Percentiles rank a stretch among this genome's conserved stretches.
Evolutionary conservation across 345 rosid genomes (phyloP).

Genomic region (Aurinia saxatilis): DNA sequence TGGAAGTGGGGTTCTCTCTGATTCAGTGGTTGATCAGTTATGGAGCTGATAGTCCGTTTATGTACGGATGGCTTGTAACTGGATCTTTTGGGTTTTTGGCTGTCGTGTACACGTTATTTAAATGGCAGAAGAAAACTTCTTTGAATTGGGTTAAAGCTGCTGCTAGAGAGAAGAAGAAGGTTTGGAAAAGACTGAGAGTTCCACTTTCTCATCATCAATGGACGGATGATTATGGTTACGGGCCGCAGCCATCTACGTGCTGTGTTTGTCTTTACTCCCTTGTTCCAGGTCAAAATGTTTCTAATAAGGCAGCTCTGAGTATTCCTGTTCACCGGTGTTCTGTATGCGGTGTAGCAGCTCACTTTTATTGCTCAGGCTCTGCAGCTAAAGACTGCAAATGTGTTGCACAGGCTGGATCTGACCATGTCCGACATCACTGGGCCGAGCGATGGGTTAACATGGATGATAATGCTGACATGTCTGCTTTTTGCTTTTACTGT

Average conservation of each 20-base stretch:
- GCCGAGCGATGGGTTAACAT: conserved; percentile 59
- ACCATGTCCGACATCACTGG: conserved; percentile 58
- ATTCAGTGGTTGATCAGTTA: conserved; percentile 30
- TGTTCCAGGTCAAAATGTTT: conserved; percentile 31
- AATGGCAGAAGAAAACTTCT: conserved; percentile 54
- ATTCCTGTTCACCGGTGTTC: conserved; percentile 45
- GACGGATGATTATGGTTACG: conserved; percentile 45
- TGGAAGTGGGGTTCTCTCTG: conserved; percentile 37
- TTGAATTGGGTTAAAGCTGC: conserved; percentile 58
- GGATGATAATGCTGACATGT: conserved; percentile 50
- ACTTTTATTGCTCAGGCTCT: conserved; percentile 50
- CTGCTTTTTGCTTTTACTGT: conserved; percentile 57
- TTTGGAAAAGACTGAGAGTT: conserved; percentile 50
- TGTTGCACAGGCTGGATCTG: conserved; percentile 51
- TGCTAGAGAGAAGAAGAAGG: conserved; percentile 48
- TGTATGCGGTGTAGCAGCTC: conserved; percentile 66
- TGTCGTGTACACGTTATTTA: conserved; percentile 38
- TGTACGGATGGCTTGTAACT: conserved; percentile 45
- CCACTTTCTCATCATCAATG: conserved; percentile 53
- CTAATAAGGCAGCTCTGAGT: conserved; percentile 29
- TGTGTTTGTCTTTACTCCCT: conserved; percentile 53
- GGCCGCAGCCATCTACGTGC: conserved; percentile 48
- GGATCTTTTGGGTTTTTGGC: conserved; percentile 37
- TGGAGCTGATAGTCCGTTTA: conserved; percentile 30
- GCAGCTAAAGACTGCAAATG: conserved; percentile 61